Base-by-base conservation (phyloP, 495 filamentous ascomycete genomes). In the Cenococcum geophilum region DNA sequence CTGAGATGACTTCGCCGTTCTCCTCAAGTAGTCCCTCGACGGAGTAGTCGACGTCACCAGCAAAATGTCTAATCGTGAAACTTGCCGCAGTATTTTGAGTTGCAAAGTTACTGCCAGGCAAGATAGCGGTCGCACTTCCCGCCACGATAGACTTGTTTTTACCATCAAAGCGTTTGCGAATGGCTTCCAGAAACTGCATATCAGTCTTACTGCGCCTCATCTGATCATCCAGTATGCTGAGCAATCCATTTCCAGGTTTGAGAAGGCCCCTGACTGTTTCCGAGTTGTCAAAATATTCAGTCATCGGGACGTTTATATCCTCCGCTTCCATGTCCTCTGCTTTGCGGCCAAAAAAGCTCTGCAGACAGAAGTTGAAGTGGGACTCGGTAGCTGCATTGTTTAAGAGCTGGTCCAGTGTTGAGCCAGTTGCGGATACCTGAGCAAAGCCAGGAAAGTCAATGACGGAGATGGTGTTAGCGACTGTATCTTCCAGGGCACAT, bases 381-480 rank as follows among this genome's bases (percentile, higher is more conserved):
- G 85, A 87, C 74, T 98, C 93, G 8, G 84, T 89, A 4, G 93
- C 93, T 3, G 92, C 89, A 72, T 98, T 98, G 76, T 86, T 95
- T 12, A 98, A 85, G 4, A 98, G 82, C 72, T 97, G 93, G 65
- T 98, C 93, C 18, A 98, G 79, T 1, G 84, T 82, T 4, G 89
- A 96, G 8, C 88, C 86, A 2, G 92, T 97, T 0, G 91, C 80
- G 32, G 84, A 79, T 37, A 86, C 81, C 68, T 92, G 89, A 51
- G 92, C 82, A 71, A 97, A 98, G 23, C 93, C 93, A 0, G 93
- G 93, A 73, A 98, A 98, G 71, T 98, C 93, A 64, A 97, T 83
- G 43, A 98, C 87, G 20, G 91, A 95, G 64, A 98, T 81, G 0
- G 93, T 97, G 76, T 97, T 97, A 49, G 82, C 84, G 55, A 97